phyloP scores from a whole-genome alignment of 192 early-diverging fungal species.

The Powellomyces hirtus region DNA sequence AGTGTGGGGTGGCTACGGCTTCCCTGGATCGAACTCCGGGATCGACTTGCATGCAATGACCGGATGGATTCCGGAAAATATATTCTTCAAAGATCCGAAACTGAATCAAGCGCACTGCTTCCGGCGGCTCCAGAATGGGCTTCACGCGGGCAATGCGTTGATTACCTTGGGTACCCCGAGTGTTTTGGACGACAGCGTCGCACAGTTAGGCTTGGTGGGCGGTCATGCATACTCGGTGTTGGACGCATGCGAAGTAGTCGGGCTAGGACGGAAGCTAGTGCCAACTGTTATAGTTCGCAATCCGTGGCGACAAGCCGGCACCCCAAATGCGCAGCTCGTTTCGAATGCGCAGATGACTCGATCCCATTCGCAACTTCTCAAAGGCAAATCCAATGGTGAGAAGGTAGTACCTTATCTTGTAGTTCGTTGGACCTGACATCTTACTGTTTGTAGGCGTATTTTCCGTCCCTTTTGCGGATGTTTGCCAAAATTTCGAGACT shows the following conservation, averaged over 20 bases:
- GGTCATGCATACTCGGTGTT: constrained; percentile 87
- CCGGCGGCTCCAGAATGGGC: constrained; percentile 60
- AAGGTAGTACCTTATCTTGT: too few species aligned
- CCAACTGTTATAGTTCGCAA: background rate
- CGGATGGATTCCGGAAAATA: constrained; percentile 91
- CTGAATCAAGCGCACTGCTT: background rate
- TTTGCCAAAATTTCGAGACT: constrained; percentile 75
- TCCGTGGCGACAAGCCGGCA: background rate
- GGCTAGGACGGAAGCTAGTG: background rate
- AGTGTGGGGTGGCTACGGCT: constrained; percentile 92
- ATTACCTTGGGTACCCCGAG: constrained; percentile 81
- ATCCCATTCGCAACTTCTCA: too few species aligned
- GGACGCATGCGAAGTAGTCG: background rate
- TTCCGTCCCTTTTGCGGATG: constrained; percentile 86
- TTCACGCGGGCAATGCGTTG: constrained; percentile 68
- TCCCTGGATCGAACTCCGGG: constrained; percentile 91
- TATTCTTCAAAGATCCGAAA: constrained; percentile 74
- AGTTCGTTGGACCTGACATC: too few species aligned
- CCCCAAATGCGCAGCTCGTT: background rate
- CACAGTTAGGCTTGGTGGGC: constrained; percentile 71
- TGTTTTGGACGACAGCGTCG: constrained; percentile 55
- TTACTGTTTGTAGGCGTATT: constrained; percentile 54
- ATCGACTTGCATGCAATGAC: constrained; percentile 88
- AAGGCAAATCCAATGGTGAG: too few species aligned
- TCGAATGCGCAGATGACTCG: too few species aligned